Evolutionary conservation across 2,329 filamentous ascomycete genomes (phyloP), one percentile per base, ranked within the genome.

Genomic region (Helminthosporium solani): DNA sequence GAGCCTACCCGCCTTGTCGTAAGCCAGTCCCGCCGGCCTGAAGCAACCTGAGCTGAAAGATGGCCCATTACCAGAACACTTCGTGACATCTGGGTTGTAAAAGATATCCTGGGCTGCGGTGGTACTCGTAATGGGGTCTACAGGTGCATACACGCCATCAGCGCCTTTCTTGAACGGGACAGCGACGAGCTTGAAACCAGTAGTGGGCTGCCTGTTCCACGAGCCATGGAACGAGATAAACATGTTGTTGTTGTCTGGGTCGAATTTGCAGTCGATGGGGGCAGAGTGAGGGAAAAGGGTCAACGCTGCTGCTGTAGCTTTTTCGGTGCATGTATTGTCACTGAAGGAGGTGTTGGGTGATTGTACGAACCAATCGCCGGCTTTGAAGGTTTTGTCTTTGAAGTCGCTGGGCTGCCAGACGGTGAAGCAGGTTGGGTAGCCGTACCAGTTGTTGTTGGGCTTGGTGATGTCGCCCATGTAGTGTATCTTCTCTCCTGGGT

Each of bases 401-500:
- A 78, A 68, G 36, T 71, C 67, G 31, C 70, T 60, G 0, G 79
- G 77, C 46, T 79, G 74, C 84, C 85, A 88, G 16, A 85, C 73
- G 0, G 84, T 75, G 58, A 85, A 85, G 71, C 86, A 90, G 43
- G 75, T 69, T 2, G 87, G 86, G 59, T 88, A 90, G 14, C 39
- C 86, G 60, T 84, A 86, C 69, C 87, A 87, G 12, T 67, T 62
- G 46, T 72, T 72, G 65, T 77, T 70, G 30, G 61, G 58, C 41
- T 55, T 60, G 14, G 57, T 46, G 1, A 76, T 75, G 37, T 76
- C 74, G 5, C 86, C 85, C 52, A 85, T 80, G 65, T 81, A 87
- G 68, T 89, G 88, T 58, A 90, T 72, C 69, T 89, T 84, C 64
- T 90, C 86, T 21, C 77, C 85, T 0, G 86, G 86, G 61, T 89